phyloP scores from a whole-genome alignment of 192 early-diverging fungal species.

The Coemansia sp. region DNA sequence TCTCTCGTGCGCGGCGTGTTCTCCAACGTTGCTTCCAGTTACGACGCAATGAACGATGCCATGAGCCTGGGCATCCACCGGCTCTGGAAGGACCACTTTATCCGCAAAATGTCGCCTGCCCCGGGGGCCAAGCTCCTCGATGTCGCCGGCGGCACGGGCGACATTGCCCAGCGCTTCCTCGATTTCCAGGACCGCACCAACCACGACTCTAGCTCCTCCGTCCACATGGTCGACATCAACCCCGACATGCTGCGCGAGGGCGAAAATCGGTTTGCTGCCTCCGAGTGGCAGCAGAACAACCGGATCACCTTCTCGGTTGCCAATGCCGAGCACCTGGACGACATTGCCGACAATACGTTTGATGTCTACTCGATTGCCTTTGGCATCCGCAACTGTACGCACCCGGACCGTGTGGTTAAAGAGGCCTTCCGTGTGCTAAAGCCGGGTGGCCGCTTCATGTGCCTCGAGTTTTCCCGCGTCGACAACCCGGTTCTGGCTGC shows the following conservation, averaged over 20 bases:
- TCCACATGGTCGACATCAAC: slow-evolving; percentile 94
- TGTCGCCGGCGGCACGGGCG: slow-evolving; percentile 97
- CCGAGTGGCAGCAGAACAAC: slow-evolving; percentile 36
- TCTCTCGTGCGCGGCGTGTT: slow-evolving; percentile 85
- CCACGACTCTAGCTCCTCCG: slow-evolving; percentile 51
- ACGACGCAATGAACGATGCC: slow-evolving; percentile 97
- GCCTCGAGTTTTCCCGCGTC: slow-evolving; percentile 88
- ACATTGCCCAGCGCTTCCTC: slow-evolving; percentile 94
- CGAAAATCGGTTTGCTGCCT: slow-evolving; percentile 59
- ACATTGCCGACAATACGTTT: slow-evolving; percentile 67
- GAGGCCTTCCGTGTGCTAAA: slow-evolving; percentile 94
- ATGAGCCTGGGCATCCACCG: slow-evolving; percentile 93
- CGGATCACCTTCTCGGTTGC: slow-evolving; percentile 74
- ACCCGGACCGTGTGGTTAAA: slow-evolving; percentile 75
- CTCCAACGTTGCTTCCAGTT: slow-evolving; percentile 88
- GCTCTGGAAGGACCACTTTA: slow-evolving; percentile 95
- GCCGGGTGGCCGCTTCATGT: slow-evolving; percentile 94
- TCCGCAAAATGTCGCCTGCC: slow-evolving; percentile 72
- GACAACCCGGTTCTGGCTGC: slow-evolving; percentile 79
- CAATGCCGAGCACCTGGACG: slow-evolving; percentile 81
- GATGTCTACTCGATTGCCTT: slow-evolving; percentile 98
- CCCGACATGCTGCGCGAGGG: slow-evolving; percentile 92
- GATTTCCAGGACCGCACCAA: slow-evolving; percentile 71
- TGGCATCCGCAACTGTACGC: slow-evolving; percentile 97
- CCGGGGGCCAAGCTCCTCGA: slow-evolving; percentile 82